These are phyloP conservation scores for Penicillium concentricum DNA, from an alignment of 2,329 filamentous ascomycete species.

Conservation along the genomic window DNA sequence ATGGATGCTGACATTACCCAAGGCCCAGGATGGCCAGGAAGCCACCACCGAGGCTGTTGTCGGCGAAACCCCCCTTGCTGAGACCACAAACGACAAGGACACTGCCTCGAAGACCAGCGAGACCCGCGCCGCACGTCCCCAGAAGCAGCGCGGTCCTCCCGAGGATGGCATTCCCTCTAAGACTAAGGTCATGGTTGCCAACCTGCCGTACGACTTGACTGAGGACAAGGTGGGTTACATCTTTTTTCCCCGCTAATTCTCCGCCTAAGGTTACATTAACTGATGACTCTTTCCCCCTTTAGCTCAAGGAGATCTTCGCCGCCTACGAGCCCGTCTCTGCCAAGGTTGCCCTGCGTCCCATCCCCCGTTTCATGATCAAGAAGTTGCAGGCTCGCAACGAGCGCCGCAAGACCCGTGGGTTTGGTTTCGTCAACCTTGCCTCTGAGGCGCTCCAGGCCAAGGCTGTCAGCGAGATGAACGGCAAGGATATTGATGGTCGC, in stretches of 20 bases:
- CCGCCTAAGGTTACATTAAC: slow-evolving; percentile 9
- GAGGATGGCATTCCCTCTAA: slow-evolving; percentile 97
- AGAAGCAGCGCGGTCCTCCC: slow-evolving; percentile 87
- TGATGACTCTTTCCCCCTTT: slow-evolving; percentile 25
- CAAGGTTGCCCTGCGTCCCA: slow-evolving; percentile 97
- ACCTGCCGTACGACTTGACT: slow-evolving; percentile 95
- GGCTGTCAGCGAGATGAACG: slow-evolving; percentile 97
- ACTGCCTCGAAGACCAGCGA: slow-evolving; percentile 39
- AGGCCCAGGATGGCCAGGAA: slow-evolving; percentile 29
- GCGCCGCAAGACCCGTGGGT: slow-evolving; percentile 97
- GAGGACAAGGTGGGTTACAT: slow-evolving; percentile 78
- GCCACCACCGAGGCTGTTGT: slow-evolving; percentile 36
- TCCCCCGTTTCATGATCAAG: slow-evolving; percentile 99
- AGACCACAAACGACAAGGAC: slow-evolving; percentile 54
- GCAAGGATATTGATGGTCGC: slow-evolving; percentile 97
- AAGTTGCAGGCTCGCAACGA: slow-evolving; percentile 98
- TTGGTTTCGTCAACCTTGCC: slow-evolving; percentile 94
- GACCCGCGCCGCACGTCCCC: slow-evolving; percentile 53
- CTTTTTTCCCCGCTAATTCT: not conserved
- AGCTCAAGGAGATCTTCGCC: slow-evolving; percentile 97
- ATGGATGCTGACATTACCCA: slow-evolving; percentile 1
- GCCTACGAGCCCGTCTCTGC: slow-evolving; percentile 89
- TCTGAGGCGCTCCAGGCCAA: slow-evolving; percentile 97
- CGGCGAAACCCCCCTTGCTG: slow-evolving; percentile 55
- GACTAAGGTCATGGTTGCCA: slow-evolving; percentile 99